Base-by-base conservation (phyloP, 2,329 filamentous ascomycete genomes). In the Camillea tinctor region DNA sequence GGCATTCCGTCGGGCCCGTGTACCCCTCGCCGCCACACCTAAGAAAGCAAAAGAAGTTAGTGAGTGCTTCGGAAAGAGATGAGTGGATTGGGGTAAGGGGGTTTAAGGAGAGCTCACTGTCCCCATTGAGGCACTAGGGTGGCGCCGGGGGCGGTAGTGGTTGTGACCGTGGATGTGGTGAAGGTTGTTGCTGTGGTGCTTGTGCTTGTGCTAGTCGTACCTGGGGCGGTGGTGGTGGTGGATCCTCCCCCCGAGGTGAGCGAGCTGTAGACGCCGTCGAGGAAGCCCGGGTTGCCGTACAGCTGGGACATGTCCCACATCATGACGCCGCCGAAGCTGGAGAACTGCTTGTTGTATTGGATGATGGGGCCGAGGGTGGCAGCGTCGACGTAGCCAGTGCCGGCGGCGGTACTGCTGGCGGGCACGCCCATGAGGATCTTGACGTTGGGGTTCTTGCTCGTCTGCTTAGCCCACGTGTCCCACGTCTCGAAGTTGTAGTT, bases 271-370 rank as follows among this genome's bases (percentile, higher is more conserved):
- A 87, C 74, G 44, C 75, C 70, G 23, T 74, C 72, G 57, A 88
- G 74, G 70, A 86, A 88, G 1, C 84, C 85, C 1, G 65, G 36
- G 72, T 89, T 88, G n/a, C 75, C 73, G 63, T 81, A 86, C 1
- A 83, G 78, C 75, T 88, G 85, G 26, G 78, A 83, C 74, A 83
- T 83, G 72, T 90, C 88, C 88, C 87, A 90, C 75, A 89, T 79
- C 87, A 90, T 89, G 24, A 87, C 80, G 26, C 88, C 88, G 7
- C 86, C 87, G 67, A 90, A 89, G 72, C 81, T 88, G 3, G 76
- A 72, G 68, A 82, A 89, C 49, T 74, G 71, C 73, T 81, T 81
- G 51, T 75, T 78, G 67, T 84, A 88, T 36, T 77, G 59, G 62
- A 90, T 80, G 30, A 87, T 77, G 4, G 75, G 69, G 20, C 70